A percentile compares a stretch with the other conserved stretches of the same genome.
Evolutionary conservation across 2,329 filamentous ascomycete species (phyloP).

Genomic region (Lecanoromycetidae sp.): DNA sequence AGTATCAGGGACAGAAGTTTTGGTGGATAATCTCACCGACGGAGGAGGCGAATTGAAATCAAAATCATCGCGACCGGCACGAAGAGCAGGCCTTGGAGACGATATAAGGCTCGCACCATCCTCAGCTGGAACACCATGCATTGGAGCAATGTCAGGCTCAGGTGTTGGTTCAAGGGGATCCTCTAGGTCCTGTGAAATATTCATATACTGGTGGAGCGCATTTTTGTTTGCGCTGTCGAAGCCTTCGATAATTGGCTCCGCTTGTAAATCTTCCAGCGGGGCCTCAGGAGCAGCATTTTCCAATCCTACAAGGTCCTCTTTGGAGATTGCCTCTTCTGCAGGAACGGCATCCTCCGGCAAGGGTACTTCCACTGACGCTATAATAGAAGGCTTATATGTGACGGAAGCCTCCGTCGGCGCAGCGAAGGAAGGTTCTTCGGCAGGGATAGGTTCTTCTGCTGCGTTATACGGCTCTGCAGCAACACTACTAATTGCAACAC

Average conservation of each 20-base stretch:
- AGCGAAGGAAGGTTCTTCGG: no score
- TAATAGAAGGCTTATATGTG: slow-evolving; percentile 5
- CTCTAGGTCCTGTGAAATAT: background rate
- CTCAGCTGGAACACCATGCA: slow-evolving; percentile 8
- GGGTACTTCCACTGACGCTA: slow-evolving; percentile 10
- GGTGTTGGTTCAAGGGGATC: slow-evolving; percentile 11
- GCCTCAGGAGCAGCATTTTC: slow-evolving; percentile 2
- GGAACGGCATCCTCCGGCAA: slow-evolving; percentile 2
- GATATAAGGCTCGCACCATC: background rate
- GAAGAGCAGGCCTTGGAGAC: slow-evolving; percentile 5
- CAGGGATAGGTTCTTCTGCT: slow-evolving; percentile 8
- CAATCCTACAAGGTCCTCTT: slow-evolving; percentile 3
- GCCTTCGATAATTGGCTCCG: slow-evolving; percentile 4
- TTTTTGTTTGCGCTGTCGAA: slow-evolving; percentile 10
- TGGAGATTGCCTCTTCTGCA: slow-evolving; percentile 8
- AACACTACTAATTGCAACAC: slow-evolving; percentile 5
- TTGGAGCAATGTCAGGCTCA: slow-evolving; percentile 11
- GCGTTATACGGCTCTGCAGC: slow-evolving; percentile 11
- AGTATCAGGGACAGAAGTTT: slow-evolving; percentile 11
- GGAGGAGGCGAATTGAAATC: slow-evolving; percentile 7
- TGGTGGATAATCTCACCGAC: slow-evolving; percentile 5
- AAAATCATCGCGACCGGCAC: slow-evolving; percentile 5
- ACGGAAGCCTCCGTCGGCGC: no score
- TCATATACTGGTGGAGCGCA: slow-evolving; percentile 5
- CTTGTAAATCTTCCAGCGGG: slow-evolving; percentile 9